Evolutionary conservation across 257 asterid genomes (phyloP).

Genomic region (Primulina eburnea): DNA sequence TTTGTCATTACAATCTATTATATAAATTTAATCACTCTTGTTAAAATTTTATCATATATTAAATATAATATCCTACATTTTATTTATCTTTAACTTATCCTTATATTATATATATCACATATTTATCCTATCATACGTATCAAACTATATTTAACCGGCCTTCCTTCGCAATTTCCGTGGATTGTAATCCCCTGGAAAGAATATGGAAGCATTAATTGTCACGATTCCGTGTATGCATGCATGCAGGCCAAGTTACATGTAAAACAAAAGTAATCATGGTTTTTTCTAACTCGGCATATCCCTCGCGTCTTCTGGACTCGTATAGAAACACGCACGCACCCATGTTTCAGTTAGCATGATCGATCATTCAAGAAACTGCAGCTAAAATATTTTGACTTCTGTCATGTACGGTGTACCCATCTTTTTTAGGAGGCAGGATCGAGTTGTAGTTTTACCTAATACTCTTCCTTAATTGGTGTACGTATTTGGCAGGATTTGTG

Average conservation of each 20-base stretch:
- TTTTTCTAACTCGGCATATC: conserved; percentile 7
- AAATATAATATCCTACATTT: too few relatives aligned
- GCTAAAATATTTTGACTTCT: not conserved
- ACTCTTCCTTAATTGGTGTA: too few relatives aligned
- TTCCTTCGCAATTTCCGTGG: conserved; percentile 72
- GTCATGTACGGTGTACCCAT: too few relatives aligned
- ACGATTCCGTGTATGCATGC: conserved; percentile 56
- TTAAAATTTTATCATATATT: too few relatives aligned
- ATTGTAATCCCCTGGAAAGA: conserved; percentile 62
- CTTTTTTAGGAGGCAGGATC: not conserved
- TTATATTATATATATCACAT: too few relatives aligned
- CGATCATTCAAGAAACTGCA: not conserved
- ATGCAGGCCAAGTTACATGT: conserved; percentile 45
- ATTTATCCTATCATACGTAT: too few relatives aligned
- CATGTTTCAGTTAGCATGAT: not conserved
- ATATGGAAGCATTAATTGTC: conserved; percentile 66
- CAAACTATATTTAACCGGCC: too few relatives aligned
- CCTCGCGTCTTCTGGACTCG: conserved; percentile 1
- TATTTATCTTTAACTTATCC: too few relatives aligned
- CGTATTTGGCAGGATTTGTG: too few relatives aligned
- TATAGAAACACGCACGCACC: not conserved
- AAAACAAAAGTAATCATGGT: not conserved
- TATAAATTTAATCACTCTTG: too few relatives aligned
- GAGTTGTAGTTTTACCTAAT: not conserved
- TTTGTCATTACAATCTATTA: too few relatives aligned